These are phyloP conservation scores for Chaetoceros muelleri DNA, from an alignment of 108 stramenopile species.

Conservation along the genomic window DNA sequence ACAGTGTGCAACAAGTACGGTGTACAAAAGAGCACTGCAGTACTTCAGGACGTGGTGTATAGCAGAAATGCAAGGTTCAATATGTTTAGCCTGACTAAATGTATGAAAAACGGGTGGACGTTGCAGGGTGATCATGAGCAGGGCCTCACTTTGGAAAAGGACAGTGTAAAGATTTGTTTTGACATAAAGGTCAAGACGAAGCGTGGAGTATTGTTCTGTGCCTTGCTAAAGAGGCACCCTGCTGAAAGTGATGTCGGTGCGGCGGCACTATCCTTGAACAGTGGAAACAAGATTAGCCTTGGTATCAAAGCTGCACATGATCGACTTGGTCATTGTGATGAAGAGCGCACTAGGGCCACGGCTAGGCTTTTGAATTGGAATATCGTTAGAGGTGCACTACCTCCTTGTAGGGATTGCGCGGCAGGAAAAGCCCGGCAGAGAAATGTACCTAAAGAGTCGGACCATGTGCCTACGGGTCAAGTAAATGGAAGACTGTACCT, in stretches of 20 bases:
- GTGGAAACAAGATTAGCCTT: too few relatives aligned
- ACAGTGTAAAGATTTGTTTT: constrained; percentile 9
- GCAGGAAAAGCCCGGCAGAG: constrained; percentile 12
- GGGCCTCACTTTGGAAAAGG: constrained; percentile 13
- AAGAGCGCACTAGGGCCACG: too few relatives aligned
- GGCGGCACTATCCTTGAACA: too few relatives aligned
- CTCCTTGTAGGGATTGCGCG: too few relatives aligned
- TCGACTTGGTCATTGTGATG: constrained; percentile 11
- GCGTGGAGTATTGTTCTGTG: too few relatives aligned
- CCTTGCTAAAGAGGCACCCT: too few relatives aligned
- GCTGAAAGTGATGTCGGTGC: too few relatives aligned
- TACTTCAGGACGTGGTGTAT: constrained; percentile 8
- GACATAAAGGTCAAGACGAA: constrained; percentile 25
- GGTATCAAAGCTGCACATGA: constrained; percentile 13
- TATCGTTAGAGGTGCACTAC: constrained; percentile 7
- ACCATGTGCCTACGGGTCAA: too few relatives aligned
- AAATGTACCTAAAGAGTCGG: constrained; percentile 8
- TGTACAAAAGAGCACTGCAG: background rate
- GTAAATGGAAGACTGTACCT: too few relatives aligned
- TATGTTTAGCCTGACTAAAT: constrained; percentile 14
- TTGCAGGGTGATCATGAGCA: constrained; percentile 11
- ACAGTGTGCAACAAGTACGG: too few relatives aligned
- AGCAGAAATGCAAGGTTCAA: too few relatives aligned
- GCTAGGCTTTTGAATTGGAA: constrained; percentile 15
- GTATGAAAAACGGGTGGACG: too few relatives aligned